These are phyloP conservation scores for Picea glauca DNA, from an alignment of 75 land plant genomes.

Conservation along the genomic window DNA sequence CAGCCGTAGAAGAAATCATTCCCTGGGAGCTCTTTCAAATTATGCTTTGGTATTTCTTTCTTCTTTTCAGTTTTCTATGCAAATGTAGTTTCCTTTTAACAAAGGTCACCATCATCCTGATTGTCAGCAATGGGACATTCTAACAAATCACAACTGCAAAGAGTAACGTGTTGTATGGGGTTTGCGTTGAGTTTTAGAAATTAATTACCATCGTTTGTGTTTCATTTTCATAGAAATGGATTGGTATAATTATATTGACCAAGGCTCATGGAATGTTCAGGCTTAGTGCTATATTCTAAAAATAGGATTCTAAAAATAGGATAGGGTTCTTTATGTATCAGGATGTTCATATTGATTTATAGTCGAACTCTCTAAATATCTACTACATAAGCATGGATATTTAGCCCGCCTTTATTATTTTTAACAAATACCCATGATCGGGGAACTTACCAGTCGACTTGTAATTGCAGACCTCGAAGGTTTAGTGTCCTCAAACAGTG, in stretches of 20 bases:
- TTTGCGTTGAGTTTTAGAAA: not conserved
- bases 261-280: not conserved
- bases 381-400: not conserved
- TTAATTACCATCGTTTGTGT: not conserved
- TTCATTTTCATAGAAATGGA: not conserved
- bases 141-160: not conserved
- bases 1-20: not conserved
- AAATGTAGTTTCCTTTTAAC: not conserved
- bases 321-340: not conserved
- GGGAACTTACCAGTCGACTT: not conserved
- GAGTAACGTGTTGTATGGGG: not conserved
- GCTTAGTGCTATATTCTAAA: not conserved
- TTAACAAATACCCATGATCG: not conserved
- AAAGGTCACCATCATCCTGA: not conserved
- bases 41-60: not conserved
- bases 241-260: not conserved
- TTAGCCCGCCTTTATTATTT: not conserved
- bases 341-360: not conserved
- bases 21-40: not conserved
- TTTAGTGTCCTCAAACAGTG: not conserved
- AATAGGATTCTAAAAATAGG: not conserved
- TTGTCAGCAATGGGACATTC: not conserved
- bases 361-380: not conserved
- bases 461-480: not conserved
- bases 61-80: not conserved